phyloP scores from a whole-genome alignment of 495 filamentous ascomycete genomes.

The Trichoderma asperelloides region DNA sequence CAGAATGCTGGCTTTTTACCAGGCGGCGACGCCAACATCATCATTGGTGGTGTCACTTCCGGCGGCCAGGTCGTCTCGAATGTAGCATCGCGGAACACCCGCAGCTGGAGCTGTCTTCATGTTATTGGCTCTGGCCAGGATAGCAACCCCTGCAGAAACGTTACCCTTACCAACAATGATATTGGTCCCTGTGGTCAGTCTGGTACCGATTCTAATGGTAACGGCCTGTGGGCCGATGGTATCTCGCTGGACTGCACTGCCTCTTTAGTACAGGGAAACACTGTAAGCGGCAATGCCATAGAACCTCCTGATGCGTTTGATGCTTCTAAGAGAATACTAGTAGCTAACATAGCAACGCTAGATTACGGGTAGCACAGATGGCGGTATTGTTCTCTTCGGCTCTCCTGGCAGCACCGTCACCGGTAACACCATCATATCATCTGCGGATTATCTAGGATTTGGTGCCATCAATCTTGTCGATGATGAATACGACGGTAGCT shows the following conservation, averaged over 20 bases:
- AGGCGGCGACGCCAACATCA: not conserved
- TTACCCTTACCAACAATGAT: slow-evolving; percentile 16
- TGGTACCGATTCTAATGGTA: slow-evolving; percentile 12
- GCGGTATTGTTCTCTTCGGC: slow-evolving; percentile 18
- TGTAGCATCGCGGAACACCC: slow-evolving; percentile 14
- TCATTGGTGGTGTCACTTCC: not conserved
- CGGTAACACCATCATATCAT: slow-evolving; percentile 15
- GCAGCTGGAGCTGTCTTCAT: slow-evolving; percentile 17
- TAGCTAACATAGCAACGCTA: not conserved
- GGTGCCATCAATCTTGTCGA: slow-evolving; percentile 18
- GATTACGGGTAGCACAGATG: slow-evolving; percentile 15
- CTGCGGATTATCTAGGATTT: slow-evolving; percentile 12
- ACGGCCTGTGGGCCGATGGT: slow-evolving; percentile 16
- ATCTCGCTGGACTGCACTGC: slow-evolving; percentile 16
- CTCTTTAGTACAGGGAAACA: slow-evolving; percentile 15
- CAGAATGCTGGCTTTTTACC: slow-evolving; percentile 8
- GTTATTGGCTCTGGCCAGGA: slow-evolving; percentile 12
- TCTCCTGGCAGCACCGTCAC: slow-evolving; percentile 15
- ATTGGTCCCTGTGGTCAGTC: slow-evolving; percentile 17
- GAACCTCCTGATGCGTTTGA: too few relatives aligned
- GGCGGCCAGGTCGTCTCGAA: slow-evolving; percentile 12
- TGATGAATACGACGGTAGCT: slow-evolving; percentile 13
- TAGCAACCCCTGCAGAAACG: slow-evolving; percentile 15
- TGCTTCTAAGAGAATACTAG: not conserved
- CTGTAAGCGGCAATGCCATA: slow-evolving; percentile 5